These are phyloP conservation scores for Fusarium dimerum DNA, from an alignment of 2,329 filamentous ascomycete genomes.

Conservation along the genomic window DNA sequence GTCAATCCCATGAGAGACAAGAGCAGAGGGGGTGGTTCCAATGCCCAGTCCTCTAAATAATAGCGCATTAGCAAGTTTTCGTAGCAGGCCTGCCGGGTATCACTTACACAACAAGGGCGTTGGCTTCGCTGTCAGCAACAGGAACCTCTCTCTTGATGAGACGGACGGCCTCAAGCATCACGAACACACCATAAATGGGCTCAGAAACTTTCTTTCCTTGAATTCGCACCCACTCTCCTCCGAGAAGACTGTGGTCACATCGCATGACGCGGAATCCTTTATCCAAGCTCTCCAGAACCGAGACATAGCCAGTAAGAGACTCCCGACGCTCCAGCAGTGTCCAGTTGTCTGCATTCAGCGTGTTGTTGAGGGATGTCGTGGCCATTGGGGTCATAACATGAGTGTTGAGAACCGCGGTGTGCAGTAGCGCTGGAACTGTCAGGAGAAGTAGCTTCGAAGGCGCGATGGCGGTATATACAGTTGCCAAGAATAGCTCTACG, in stretches of 20 bases:
- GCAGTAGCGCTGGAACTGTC: conserved; percentile 70
- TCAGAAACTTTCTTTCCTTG: conserved; percentile 64
- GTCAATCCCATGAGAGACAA: conserved; percentile 84
- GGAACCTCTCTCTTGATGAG: conserved; percentile 64
- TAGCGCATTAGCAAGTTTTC: conserved; percentile 6
- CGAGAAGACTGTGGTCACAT: conserved; percentile 91
- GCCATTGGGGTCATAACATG: conserved; percentile 67
- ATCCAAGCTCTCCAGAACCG: conserved; percentile 75
- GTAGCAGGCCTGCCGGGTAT: not conserved
- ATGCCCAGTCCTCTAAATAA: conserved; percentile 76
- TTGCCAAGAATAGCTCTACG: conserved; percentile 68
- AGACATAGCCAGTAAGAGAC: conserved; percentile 88
- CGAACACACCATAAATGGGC: conserved; percentile 94
- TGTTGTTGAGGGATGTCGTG: conserved; percentile 64
- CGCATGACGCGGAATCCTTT: conserved; percentile 79
- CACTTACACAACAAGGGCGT: conserved; percentile 81
- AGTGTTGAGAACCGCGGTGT: conserved; percentile 71
- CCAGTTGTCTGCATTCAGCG: conserved; percentile 67
- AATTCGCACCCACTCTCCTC: conserved; percentile 79
- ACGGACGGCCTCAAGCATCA: conserved; percentile 89
- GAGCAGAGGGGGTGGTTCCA: conserved; percentile 83
- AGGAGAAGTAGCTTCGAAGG: conserved; percentile 69
- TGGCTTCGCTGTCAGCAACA: conserved; percentile 65
- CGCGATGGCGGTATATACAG: conserved; percentile 63
- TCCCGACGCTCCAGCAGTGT: conserved; percentile 78